phyloP scores from a whole-genome alignment of 768 basidiomycete species.

The Boletus bicolor region DNA sequence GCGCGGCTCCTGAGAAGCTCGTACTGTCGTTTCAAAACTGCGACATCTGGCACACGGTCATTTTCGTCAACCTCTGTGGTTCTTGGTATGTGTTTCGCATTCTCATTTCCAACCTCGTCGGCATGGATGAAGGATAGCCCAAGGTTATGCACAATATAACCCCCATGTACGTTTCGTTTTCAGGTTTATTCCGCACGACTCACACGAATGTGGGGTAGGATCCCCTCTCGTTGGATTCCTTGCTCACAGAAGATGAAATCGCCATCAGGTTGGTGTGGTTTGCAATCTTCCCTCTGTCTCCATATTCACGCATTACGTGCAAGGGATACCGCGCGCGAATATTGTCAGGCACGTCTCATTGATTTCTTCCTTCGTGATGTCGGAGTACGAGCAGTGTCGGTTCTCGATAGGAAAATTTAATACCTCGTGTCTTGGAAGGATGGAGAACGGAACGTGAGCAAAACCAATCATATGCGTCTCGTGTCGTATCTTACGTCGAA shows the following conservation, averaged over 20 bases:
- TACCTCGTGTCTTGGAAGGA: conserved; percentile 84
- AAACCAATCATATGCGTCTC: not conserved
- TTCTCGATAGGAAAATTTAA: conserved; percentile 64
- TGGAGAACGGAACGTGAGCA: conserved; percentile 81
- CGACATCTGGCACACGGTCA: conserved; percentile 13
- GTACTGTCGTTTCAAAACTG: conserved; percentile 6
- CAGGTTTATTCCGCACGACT: not conserved
- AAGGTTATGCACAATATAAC: conserved; percentile 20
- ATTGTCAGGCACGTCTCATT: conserved; percentile 62
- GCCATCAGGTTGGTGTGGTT: conserved; percentile 66
- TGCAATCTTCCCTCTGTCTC: not conserved
- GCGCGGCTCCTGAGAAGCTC: conserved; percentile 6
- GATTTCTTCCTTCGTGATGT: not conserved
- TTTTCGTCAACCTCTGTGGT: conserved; percentile 19
- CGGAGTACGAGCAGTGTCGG: not conserved
- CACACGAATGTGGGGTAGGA: conserved; percentile 51
- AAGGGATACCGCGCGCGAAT: conserved; percentile 76
- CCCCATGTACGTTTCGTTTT: conserved; percentile 15
- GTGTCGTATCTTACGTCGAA: not conserved
- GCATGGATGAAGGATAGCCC: conserved; percentile 10
- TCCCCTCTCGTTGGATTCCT: conserved; percentile 72
- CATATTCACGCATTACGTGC: conserved; percentile 1
- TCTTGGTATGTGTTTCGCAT: conserved; percentile 17
- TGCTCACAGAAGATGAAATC: conserved; percentile 86
- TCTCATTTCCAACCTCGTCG: not conserved